Evolutionary conservation across 2,329 filamentous ascomycete genomes (phyloP), one percentile per base, ranked within the genome.

Genomic region (Epichloe gansuensis): DNA sequence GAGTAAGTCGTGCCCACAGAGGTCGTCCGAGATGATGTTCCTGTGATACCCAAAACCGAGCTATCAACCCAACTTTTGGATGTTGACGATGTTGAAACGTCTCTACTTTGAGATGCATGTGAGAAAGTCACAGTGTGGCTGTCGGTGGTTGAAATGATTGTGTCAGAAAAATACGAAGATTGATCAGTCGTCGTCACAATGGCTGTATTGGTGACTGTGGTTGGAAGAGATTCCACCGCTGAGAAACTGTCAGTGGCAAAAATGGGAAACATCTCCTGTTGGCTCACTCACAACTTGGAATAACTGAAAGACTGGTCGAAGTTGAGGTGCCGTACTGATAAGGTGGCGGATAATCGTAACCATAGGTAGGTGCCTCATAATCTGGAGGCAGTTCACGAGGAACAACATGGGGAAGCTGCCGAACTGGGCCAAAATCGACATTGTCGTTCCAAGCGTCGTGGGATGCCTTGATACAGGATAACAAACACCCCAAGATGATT

Each of bases 281-380:
- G 21, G 17, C 12, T 34, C 11, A 55, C 59, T 56, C n/a, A 60
- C 59, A 53, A 35, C 34, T 38, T 17, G 25, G 37, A 25, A 48
- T 38, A 44, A 25, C 11, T 31, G 46, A 23, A 6, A 39, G 42
- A 38, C 15, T 39, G 8, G 39, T 31, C 34, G 41, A 51, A n/a
- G 44, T 49, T 9, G 57, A 55, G 23, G 54, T 57, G 13, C 53
- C 58, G 21, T 56, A 54, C 38, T 54, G 51, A 44, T 61, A 61
- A 6, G 59, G 57, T 50, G 58, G 57, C 11, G 55, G 55, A 42
- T 54, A 51, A 3, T 56, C 55, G 45, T 59, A 59, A 41, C 41
- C 46, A 28, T 57, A 55, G 35, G 45, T 55, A 25, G 59, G 56
- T 28, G 58, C 55, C 9, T 52, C 53, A 48, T 61, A 55, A n/a